Evolutionary conservation across 805 yeast species (phyloP), one percentile per base, ranked within the genome.

Genomic region (Barnettozyma sucrosica): DNA sequence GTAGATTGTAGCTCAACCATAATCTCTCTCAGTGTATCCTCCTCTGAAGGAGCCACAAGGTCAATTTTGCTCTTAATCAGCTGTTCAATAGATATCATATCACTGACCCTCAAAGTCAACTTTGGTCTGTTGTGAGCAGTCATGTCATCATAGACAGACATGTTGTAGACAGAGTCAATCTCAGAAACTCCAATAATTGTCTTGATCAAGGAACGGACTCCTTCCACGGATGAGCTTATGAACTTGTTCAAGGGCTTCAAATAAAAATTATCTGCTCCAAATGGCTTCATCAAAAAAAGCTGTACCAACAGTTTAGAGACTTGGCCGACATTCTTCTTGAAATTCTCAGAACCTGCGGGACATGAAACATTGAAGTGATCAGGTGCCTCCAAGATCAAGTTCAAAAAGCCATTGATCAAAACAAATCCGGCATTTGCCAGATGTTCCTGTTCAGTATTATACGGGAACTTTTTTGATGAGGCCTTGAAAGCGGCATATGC

Each of bases 221-320:
- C 67, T 7, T 71, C 80, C 7, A 69, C 66, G 8, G 80, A 73
- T 13, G 76, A 67, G 44, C 69, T 71, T 38, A 89, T 74, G 58
- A 79, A 86, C 39, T 85, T 90, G 62, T 86, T 86, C 59, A 88
- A 69, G 1, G 96, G 95, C 59, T 85, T 89, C 55, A 88, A 65
- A 62, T 80, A 88, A 42, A 82, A 77, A 54, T 85, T 81, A 25
- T 74, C 74, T 1, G 66, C 54, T 13, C 76, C 77, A 66, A 89
- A 88, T 2, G 86, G 79, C 51, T 75, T 73, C 81, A 88, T 80
- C 4, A 80, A 64, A 20, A 85, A 81, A 33, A 85, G 63, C 62
- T 87, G 95, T 28, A 75, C 68, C 44, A 88, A 57, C 10, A 85
- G 77, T 48, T 80, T 74, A 28, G 80, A 67, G 41, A 87, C 68